Percentiles rank a stretch among this genome's conserved stretches.
phyloP scores from a whole-genome alignment of 352 stramenopile species.

The Phytophthora chlamydospora region DNA sequence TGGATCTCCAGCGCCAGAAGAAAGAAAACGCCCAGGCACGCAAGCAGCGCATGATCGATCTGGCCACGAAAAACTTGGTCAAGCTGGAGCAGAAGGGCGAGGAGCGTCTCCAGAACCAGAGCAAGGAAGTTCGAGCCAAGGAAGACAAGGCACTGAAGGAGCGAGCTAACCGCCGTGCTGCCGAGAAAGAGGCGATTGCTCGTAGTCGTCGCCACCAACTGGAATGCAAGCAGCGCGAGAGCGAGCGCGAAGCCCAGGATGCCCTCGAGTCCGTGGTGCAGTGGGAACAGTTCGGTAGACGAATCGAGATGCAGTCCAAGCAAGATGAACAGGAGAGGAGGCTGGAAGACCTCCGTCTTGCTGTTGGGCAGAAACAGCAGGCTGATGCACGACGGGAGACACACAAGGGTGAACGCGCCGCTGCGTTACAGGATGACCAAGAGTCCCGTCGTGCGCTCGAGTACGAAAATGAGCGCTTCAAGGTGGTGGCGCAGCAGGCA shows the following conservation, averaged over 20 bases:
- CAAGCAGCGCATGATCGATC: slow-evolving; percentile 88
- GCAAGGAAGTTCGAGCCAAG: slow-evolving; percentile 71
- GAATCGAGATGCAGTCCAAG: slow-evolving; percentile 55
- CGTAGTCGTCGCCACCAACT: slow-evolving; percentile 67
- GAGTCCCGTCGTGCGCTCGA: slow-evolving; percentile 42
- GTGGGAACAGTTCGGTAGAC: slow-evolving; percentile 74
- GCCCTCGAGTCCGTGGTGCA: slow-evolving; percentile 57
- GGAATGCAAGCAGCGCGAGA: slow-evolving; percentile 48
- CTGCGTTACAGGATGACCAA: slow-evolving; percentile 38
- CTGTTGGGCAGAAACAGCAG: slow-evolving; percentile 79
- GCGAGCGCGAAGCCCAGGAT: slow-evolving; percentile 44
- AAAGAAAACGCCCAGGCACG: slow-evolving; percentile 57
- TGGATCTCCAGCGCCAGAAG: slow-evolving; percentile 66
- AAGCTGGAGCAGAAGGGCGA: slow-evolving; percentile 74
- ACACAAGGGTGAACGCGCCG: slow-evolving; percentile 46
- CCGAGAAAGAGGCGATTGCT: slow-evolving; percentile 66
- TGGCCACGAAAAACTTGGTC: slow-evolving; percentile 74
- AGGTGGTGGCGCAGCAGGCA: slow-evolving; percentile 53
- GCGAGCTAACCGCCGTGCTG: slow-evolving; percentile 64
- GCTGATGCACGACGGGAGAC: slow-evolving; percentile 68
- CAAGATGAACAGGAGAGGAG: slow-evolving; percentile 72
- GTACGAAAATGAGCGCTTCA: slow-evolving; percentile 67
- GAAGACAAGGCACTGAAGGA: slow-evolving; percentile 70
- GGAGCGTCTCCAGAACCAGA: slow-evolving; percentile 64
- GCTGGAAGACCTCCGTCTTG: slow-evolving; percentile 64